Conservation (phyloP, 116 monocot species). For the Iris pallida region DNA sequence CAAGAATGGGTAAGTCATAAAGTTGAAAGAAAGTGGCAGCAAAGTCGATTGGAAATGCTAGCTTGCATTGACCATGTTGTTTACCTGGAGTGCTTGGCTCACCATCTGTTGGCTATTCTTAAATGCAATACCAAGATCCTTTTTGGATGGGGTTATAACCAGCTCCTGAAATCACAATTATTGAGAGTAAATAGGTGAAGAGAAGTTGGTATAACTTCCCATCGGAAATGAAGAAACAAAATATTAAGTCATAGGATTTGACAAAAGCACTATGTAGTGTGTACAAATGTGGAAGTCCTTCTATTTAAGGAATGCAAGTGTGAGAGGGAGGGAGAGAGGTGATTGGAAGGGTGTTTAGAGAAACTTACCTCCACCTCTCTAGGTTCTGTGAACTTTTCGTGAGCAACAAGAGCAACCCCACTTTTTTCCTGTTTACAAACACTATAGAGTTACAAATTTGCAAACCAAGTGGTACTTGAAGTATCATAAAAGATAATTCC, state of each 20-base stretch:
- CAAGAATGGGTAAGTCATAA: not conserved
- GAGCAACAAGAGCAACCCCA: constrained; percentile 78
- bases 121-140: constrained; percentile 88
- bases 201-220: no score
- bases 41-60: not conserved
- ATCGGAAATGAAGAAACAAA: no score
- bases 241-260: no score
- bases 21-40: no score
- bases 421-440: constrained; percentile 76
- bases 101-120: constrained; percentile 93
- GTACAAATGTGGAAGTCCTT: not conserved
- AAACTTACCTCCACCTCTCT: constrained; percentile 85
- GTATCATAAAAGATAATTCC: no score
- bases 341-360: not conserved
- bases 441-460: not conserved
- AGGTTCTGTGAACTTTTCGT: constrained; percentile 88
- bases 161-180: constrained; percentile 58
- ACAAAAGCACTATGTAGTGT: no score
- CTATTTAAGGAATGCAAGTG: no score
- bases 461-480: not conserved
- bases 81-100: constrained; percentile 86
- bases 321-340: no score
- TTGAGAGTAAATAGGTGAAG: not conserved
- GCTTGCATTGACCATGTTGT: not conserved
- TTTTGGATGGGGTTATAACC: constrained; percentile 89